Conservation (phyloP, 1,139 yeast species). For the Kurtzmaniella quercitrusa region DNA sequence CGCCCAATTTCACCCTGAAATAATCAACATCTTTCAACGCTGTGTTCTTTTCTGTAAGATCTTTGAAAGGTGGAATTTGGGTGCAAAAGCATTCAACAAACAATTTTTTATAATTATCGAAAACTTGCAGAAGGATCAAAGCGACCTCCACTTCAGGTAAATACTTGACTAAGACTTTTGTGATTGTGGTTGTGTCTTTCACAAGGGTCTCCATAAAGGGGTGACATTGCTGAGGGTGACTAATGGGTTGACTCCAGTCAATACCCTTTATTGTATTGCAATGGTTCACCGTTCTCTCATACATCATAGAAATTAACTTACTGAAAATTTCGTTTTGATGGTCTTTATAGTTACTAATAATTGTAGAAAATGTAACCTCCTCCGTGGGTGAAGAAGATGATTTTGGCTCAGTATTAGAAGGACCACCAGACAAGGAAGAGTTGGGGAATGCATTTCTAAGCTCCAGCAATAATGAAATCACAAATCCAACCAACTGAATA, state of each 20-base stretch:
- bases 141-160: slow-evolving; percentile 50
- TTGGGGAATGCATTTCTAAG: slow-evolving; percentile 16
- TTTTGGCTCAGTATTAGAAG: slow-evolving; percentile 3
- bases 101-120: slow-evolving; percentile 55
- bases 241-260: slow-evolving; percentile 47
- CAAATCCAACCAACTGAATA: slow-evolving; percentile 51
- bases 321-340: slow-evolving; percentile 66
- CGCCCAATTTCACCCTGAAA: slow-evolving; percentile 56
- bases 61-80: slow-evolving; percentile 47
- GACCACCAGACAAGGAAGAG: slow-evolving; percentile 1
- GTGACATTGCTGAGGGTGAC: slow-evolving; percentile 45
- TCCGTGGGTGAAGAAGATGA: slow-evolving; percentile 16
- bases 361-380: slow-evolving; percentile 32
- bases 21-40: slow-evolving; percentile 62
- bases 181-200: slow-evolving; percentile 61
- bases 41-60: slow-evolving; percentile 49
- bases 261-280: slow-evolving; percentile 41
- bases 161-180: slow-evolving; percentile 56
- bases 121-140: slow-evolving; percentile 50
- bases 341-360: slow-evolving; percentile 42
- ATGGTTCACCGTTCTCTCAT: slow-evolving; percentile 54
- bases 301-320: slow-evolving; percentile 67
- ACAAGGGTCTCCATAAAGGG: slow-evolving; percentile 64
- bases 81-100: slow-evolving; percentile 53
- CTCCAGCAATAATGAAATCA: slow-evolving; percentile 21